Base-by-base conservation (phyloP, 139 green algal genomes). In the Trebouxia sp. region DNA sequence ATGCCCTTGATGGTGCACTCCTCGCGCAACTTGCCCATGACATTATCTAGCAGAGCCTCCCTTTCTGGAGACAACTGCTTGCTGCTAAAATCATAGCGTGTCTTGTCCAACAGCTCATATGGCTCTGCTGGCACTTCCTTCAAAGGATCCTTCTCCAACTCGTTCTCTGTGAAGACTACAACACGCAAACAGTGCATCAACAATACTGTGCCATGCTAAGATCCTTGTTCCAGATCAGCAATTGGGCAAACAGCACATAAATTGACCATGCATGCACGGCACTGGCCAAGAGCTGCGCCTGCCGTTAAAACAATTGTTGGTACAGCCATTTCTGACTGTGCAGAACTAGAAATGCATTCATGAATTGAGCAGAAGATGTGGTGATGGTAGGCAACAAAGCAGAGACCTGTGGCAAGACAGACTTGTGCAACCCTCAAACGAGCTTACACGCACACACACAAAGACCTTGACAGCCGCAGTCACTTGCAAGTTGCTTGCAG, bases 51-150 rank as follows among this genome's bases (percentile, higher is more conserved):
- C 32, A 72, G 50, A 38, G 47, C 51, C 35, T 86, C 79, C 50
- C 83, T 79, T 7, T 83, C 80, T 6, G 15, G 20, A 5, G 72
- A 28, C 65, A 93, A 79, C 55, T 82, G 17, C 47, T 84, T 88
- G 85, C 80, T 87, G 80, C 81, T 89, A 8, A 80, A 78, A 32
- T 90, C 79, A 80, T 93, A 94, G 7, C 88, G 30, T 24, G 89
- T 90, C 53, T 90, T 89, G 87, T 93, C 88, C 41, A 95, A 79
- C 72, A 93, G 87, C 66, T 93, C 88, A 24, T 66, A 74, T 0
- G 91, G 91, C 84, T 95, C 91, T 45, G 83, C 30, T 15, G 89
- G 80, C 32, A 94, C 90, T 14, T 92, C 84, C 65, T 84, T 87
- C 55, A 92, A 75, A 5, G 90, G 91, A 14, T 78, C 81, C 82